Evolutionary conservation across 1,139 yeast species (phyloP).

Genomic region (Sugiyamaella pinicola): DNA sequence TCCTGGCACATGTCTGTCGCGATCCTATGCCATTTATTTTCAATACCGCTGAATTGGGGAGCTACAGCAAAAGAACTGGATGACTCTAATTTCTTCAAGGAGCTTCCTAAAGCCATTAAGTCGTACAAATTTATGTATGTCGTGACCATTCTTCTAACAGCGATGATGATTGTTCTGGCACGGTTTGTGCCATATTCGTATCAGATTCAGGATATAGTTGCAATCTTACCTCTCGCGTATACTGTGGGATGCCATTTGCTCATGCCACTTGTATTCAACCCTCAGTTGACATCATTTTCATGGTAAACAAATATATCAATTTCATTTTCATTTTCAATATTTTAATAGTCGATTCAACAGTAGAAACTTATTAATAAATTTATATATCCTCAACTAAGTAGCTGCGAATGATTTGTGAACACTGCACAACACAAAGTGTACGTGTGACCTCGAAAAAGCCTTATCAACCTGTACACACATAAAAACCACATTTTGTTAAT

Average conservation of each 20-base stretch:
- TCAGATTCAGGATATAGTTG: neutral
- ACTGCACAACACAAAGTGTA: no score
- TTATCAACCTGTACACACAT: no score
- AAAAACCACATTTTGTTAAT: no score
- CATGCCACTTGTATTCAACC: neutral
- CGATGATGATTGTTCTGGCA: neutral
- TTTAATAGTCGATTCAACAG: no score
- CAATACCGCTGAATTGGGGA: neutral
- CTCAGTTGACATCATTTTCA: neutral
- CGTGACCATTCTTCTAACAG: neutral
- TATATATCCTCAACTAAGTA: no score
- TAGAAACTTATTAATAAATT: no score
- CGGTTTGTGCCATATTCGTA: neutral
- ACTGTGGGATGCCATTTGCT: neutral
- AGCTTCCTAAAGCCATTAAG: constrained; percentile 1
- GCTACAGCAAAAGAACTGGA: constrained; percentile 1
- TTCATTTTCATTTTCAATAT: no score
- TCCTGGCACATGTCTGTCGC: neutral
- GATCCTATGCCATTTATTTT: neutral
- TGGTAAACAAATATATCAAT: no score
- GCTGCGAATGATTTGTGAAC: no score
- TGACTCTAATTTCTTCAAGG: neutral
- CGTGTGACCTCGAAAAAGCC: no score
- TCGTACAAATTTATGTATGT: neutral
- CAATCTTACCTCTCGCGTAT: neutral